These are phyloP conservation scores for Mortierella sp. DNA, from an alignment of 371 early-diverging fungal species.

Conservation along the genomic window DNA sequence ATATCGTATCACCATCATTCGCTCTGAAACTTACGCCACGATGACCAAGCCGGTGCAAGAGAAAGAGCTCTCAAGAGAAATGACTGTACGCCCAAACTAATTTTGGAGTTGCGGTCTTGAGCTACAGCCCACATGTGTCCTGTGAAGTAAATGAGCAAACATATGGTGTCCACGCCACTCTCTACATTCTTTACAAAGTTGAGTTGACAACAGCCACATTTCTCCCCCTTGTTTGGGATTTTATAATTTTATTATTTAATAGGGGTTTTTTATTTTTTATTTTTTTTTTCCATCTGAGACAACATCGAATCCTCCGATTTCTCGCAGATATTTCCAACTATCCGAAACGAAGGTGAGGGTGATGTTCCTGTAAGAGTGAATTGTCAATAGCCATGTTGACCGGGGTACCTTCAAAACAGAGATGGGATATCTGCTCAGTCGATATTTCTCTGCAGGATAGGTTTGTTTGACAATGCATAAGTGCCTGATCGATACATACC, in stretches of 20 bases:
- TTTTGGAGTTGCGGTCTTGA: slow-evolving; percentile 16
- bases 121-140: background rate
- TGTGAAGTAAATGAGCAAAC: background rate
- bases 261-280: background rate
- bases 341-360: too few species aligned
- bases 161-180: background rate
- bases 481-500: too few species aligned
- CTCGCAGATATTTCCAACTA: background rate
- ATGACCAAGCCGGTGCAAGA: background rate
- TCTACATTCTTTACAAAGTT: too few species aligned
- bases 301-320: background rate
- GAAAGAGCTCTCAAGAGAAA: slow-evolving; percentile 1
- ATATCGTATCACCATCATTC: background rate
- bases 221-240: background rate
- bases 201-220: background rate
- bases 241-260: background rate
- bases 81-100: background rate
- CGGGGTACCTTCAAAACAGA: too few species aligned
- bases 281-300: background rate
- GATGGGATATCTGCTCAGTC: too few species aligned
- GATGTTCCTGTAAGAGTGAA: too few species aligned
- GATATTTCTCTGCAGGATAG: too few species aligned
- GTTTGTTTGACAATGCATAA: too few species aligned
- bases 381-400: too few species aligned
- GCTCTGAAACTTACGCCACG: background rate